Evolutionary conservation across 202 grass and related monocot species (phyloP).

Genomic region (Carex sylvatica): DNA sequence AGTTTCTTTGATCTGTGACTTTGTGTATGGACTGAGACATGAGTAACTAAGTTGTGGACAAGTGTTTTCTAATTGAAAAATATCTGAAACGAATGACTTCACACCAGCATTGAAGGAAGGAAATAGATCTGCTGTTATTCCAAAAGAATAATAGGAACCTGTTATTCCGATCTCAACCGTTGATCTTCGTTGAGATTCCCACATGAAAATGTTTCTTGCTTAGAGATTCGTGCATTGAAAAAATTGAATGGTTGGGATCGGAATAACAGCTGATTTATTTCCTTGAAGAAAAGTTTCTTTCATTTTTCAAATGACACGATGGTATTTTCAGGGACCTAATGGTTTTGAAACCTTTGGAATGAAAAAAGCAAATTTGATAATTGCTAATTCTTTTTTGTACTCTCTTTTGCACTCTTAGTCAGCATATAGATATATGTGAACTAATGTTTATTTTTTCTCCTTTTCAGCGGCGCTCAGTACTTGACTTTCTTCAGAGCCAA

Average conservation of each 20-base stretch:
- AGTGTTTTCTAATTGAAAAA: background rate
- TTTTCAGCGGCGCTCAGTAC: conserved; percentile 7
- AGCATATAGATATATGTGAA: background rate
- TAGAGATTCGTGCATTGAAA: too few relatives aligned
- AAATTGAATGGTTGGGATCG: too few relatives aligned
- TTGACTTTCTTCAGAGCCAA: conserved; percentile 55
- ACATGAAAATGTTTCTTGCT: too few relatives aligned
- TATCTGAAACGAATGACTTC: background rate
- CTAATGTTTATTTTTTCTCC: background rate
- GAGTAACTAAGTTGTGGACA: conserved; percentile 33
- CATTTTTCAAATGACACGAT: background rate
- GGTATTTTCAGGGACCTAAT: background rate
- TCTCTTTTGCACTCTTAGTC: background rate
- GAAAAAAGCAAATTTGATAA: background rate
- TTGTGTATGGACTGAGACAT: conserved; percentile 30
- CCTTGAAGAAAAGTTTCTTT: too few relatives aligned
- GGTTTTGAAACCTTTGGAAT: background rate
- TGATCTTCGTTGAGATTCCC: too few relatives aligned
- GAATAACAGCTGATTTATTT: too few relatives aligned
- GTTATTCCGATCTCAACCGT: too few relatives aligned
- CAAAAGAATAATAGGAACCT: too few relatives aligned
- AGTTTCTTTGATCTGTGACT: conserved; percentile 9
- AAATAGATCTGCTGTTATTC: too few relatives aligned
- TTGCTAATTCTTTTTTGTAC: background rate
- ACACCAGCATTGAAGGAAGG: background rate